Evolutionary conservation across 2,329 filamentous ascomycete genomes (phyloP), one percentile per base, ranked within the genome.

Genomic region (Rhinocladiella mackenziei): DNA sequence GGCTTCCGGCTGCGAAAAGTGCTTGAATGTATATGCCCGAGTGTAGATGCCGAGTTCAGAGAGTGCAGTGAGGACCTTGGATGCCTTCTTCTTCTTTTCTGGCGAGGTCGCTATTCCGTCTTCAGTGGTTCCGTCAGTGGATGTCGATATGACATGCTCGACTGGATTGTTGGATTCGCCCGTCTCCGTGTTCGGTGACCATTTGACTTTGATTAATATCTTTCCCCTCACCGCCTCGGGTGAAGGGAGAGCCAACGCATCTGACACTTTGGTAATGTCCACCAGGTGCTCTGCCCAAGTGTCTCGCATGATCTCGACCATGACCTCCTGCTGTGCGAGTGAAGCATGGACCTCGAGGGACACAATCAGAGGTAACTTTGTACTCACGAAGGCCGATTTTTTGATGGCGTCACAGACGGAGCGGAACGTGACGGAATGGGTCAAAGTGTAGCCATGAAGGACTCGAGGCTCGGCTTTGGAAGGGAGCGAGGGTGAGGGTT

Each of bases 261-360:
- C 56, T 6, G 35, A 31, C n/a, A 48, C 44, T 6, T 43, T 39
- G 69, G 56, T 71, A 67, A 74, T 26, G 68, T 87, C 81, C 8
- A 96, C 72, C 4, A 97, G 72, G 57, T 84, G 68, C 0, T 78
- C 81, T 29, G 76, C 77, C 89, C 89, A 98, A 53, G 86, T 84
- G 55, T 95, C 81, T 54, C 81, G 81, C 84, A 98, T 96, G 52
- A 97, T 94, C 43, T 86, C 78, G 8, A 95, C 89, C 86, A 97
- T 96, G 38, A 85, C 76, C 53, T 88, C 81, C 64, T 98, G 92
- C 64, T 97, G 91, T 40, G 86, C 80, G 1, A 76, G 70, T 49
- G 83, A 79, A 10, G 88, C 84, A 63, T 97, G 91, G 0, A 97
- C 86, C 65, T 98, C 92, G 4, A 97, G 74, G 62, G 89, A 95